phyloP scores from a whole-genome alignment of 192 early-diverging fungal genomes.

The Coemansia sp. region DNA sequence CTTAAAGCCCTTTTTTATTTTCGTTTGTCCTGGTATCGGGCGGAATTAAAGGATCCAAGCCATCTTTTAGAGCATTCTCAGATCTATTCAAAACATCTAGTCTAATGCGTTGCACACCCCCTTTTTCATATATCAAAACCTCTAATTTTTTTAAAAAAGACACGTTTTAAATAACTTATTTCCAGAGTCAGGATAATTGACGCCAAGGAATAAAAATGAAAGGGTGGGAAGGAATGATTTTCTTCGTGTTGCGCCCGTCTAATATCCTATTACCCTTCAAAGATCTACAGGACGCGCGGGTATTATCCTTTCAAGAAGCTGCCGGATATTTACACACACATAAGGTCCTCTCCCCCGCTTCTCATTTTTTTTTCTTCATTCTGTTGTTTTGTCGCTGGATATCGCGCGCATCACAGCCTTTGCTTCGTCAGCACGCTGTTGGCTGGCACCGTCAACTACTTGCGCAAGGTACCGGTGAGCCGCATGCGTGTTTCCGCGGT shows the following conservation, averaged over 20 bases:
- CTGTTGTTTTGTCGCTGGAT: not conserved
- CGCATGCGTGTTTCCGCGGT: slow-evolving; percentile 24
- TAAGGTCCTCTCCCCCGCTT: not conserved
- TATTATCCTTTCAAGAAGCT: not conserved
- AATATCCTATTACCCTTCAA: slow-evolving; percentile 5
- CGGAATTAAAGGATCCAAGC: too few species aligned
- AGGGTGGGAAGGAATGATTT: not conserved
- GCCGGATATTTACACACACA: not conserved
- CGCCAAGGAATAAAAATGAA: not conserved
- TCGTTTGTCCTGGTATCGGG: too few species aligned
- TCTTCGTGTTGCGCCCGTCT: not conserved
- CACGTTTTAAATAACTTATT: not conserved
- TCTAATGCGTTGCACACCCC: too few species aligned
- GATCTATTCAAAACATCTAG: too few species aligned
- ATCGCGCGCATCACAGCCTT: slow-evolving; percentile 43
- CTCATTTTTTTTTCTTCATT: too few species aligned
- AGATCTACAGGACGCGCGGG: too few species aligned
- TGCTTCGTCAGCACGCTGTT: slow-evolving; percentile 39
- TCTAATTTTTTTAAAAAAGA: not conserved
- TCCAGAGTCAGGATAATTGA: not conserved
- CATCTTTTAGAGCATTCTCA: too few species aligned
- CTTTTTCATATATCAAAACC: too few species aligned
- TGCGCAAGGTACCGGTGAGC: slow-evolving; percentile 41
- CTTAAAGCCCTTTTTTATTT: too few species aligned
- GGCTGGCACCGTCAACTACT: slow-evolving; percentile 39